Conservation (phyloP, 2,329 filamentous ascomycete genomes). For the Elsinoe necatrix region DNA sequence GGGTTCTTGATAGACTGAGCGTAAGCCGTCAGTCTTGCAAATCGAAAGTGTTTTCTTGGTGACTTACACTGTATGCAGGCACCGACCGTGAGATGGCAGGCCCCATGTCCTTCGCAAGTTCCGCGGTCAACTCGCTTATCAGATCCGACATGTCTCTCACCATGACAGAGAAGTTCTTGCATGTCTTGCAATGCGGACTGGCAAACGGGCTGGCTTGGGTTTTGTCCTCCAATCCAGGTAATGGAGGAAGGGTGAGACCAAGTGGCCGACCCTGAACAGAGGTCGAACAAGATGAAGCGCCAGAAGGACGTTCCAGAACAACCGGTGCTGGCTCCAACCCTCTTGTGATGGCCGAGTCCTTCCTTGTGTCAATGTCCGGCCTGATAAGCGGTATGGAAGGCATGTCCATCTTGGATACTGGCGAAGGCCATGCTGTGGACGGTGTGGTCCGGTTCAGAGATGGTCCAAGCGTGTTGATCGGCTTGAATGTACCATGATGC, state of each 20-base stretch:
- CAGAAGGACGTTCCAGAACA: neutral
- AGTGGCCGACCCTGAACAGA: neutral
- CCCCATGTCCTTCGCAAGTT: neutral
- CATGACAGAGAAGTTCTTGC: constrained; percentile 4
- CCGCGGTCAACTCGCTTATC: neutral
- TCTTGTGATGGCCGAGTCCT: neutral
- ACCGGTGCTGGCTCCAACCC: neutral
- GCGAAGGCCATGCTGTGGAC: neutral
- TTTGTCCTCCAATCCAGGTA: neutral
- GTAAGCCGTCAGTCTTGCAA: neutral
- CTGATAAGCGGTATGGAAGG: neutral
- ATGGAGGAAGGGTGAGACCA: neutral
- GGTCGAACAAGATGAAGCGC: neutral
- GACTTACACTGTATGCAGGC: neutral
- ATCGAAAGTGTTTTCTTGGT: neutral
- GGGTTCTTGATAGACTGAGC: neutral
- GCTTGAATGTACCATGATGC: neutral
- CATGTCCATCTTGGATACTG: neutral
- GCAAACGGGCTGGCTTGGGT: neutral
- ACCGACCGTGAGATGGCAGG: neutral
- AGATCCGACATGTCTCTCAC: neutral
- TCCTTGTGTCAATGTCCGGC: neutral
- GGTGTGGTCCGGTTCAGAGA: neutral
- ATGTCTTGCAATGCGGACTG: neutral
- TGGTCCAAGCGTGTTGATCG: neutral